A percentile compares a stretch with the other conserved stretches of the same genome.
These are phyloP conservation scores for Lactarius trivialis DNA, from an alignment of 768 basidiomycete species.

Conservation along the genomic window DNA sequence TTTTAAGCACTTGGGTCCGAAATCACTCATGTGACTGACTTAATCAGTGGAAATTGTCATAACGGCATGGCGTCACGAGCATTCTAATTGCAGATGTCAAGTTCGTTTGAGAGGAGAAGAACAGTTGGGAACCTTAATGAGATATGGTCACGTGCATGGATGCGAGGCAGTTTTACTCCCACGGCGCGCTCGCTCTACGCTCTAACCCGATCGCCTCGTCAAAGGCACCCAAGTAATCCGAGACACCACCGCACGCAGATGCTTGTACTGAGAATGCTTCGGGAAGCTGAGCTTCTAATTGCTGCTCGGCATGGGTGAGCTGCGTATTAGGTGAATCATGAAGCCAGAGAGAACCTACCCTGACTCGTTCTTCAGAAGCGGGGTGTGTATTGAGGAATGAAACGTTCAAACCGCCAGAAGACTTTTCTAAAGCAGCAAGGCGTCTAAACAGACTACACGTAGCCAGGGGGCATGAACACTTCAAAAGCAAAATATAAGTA, in stretches of 20 bases:
- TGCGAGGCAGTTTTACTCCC: background rate
- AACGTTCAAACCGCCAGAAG: slow-evolving; percentile 26
- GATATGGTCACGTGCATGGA: background rate
- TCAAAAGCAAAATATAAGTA: no score
- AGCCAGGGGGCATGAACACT: background rate
- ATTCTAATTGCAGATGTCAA: background rate
- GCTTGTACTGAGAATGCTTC: slow-evolving; percentile 51
- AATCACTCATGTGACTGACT: background rate
- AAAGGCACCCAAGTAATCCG: slow-evolving; percentile 21
- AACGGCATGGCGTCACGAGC: background rate
- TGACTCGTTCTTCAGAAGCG: slow-evolving; percentile 58
- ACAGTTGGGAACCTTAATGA: background rate
- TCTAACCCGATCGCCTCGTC: background rate
- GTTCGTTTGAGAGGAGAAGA: background rate
- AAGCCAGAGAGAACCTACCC: slow-evolving; percentile 39
- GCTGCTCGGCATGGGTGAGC: slow-evolving; percentile 16
- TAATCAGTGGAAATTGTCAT: background rate
- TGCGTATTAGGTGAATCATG: no score
- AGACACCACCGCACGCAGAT: slow-evolving; percentile 41
- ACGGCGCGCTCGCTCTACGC: background rate
- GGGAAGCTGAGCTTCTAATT: slow-evolving; percentile 46
- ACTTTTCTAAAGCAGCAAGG: slow-evolving; percentile 51
- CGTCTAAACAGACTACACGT: slow-evolving; percentile 54
- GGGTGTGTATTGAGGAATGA: slow-evolving; percentile 84
- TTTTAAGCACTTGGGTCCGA: background rate